Conservation (phyloP, 495 filamentous ascomycete genomes). For the Rusavskia elegans region DNA sequence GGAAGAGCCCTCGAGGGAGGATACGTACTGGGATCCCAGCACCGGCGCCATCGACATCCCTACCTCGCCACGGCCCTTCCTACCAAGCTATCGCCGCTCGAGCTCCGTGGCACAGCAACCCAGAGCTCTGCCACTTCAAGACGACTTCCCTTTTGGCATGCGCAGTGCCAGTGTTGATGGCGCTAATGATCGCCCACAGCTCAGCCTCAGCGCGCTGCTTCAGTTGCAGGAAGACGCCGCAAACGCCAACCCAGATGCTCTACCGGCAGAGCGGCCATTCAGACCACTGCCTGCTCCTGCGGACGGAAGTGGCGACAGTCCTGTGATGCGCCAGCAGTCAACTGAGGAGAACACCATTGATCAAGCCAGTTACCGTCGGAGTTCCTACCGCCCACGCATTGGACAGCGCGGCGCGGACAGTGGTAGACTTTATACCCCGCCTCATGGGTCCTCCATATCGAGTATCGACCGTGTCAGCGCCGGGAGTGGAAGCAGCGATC, state of each 20-base stretch:
- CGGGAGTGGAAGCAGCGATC: constrained; percentile 32
- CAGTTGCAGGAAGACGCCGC: constrained; percentile 25
- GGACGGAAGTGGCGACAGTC: constrained; percentile 19
- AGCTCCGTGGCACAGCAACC: constrained; percentile 58
- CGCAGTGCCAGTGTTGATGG: constrained; percentile 60
- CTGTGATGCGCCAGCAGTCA: constrained; percentile 27
- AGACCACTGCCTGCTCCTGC: constrained; percentile 29
- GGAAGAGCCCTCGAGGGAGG: constrained; percentile 23
- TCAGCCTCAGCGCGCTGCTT: constrained; percentile 39
- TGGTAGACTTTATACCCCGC: constrained; percentile 13
- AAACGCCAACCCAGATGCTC: constrained; percentile 6
- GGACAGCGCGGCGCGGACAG: constrained; percentile 13
- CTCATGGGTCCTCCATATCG: constrained; percentile 18
- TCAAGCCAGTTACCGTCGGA: constrained; percentile 2
- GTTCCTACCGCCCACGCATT: constrained; percentile 19
- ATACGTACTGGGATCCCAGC: constrained; percentile 26
- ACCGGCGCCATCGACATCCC: constrained; percentile 73
- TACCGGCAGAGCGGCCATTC: constrained; percentile 17
- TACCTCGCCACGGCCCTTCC: constrained; percentile 50
- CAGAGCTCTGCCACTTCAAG: constrained; percentile 37
- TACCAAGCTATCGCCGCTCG: constrained; percentile 47
- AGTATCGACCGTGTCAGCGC: constrained; percentile 34
- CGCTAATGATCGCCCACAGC: constrained; percentile 45
- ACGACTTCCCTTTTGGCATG: constrained; percentile 45
- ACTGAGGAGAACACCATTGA: constrained; percentile 16